Evolutionary conservation across 176 grass and related monocot species (phyloP).

Genomic region (Rhynchospora tenuis): DNA sequence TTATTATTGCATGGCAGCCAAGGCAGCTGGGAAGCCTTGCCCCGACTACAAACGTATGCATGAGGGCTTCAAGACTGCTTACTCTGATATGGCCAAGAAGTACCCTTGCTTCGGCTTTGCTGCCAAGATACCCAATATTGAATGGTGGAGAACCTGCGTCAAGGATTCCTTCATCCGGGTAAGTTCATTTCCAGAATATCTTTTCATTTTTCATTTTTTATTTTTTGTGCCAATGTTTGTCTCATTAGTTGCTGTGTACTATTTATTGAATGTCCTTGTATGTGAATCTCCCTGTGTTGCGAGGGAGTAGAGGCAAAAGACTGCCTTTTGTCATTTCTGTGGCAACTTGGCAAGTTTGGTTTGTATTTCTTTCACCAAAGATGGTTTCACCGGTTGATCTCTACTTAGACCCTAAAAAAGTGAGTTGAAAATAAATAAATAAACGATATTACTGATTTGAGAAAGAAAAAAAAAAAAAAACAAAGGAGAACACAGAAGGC

Average conservation of each 20-base stretch:
- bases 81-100: constrained; percentile 67
- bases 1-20: constrained; percentile 98
- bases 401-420: too few species aligned
- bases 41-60: constrained; percentile 95
- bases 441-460: too few species aligned
- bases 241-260: background rate
- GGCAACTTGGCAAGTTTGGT: background rate
- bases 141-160: constrained; percentile 91
- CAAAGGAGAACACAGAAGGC: background rate
- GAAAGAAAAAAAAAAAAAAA: too few species aligned
- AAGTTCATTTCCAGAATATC: constrained; percentile 2
- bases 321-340: too few species aligned
- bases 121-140: constrained; percentile 69
- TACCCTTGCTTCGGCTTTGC: constrained; percentile 88
- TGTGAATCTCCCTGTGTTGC: too few species aligned
- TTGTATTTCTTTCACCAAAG: background rate
- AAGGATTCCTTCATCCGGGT: constrained; percentile 88
- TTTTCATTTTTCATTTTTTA: too few species aligned
- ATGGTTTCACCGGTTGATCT: too few species aligned
- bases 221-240: background rate
- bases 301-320: too few species aligned
- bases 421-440: too few species aligned
- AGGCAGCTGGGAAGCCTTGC: constrained; percentile 74
- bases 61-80: constrained; percentile 86
- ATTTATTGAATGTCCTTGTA: background rate